Evolutionary conservation across 2,329 filamentous ascomycete species (phyloP).

Genomic region (Dothiorella sarmentorum): DNA sequence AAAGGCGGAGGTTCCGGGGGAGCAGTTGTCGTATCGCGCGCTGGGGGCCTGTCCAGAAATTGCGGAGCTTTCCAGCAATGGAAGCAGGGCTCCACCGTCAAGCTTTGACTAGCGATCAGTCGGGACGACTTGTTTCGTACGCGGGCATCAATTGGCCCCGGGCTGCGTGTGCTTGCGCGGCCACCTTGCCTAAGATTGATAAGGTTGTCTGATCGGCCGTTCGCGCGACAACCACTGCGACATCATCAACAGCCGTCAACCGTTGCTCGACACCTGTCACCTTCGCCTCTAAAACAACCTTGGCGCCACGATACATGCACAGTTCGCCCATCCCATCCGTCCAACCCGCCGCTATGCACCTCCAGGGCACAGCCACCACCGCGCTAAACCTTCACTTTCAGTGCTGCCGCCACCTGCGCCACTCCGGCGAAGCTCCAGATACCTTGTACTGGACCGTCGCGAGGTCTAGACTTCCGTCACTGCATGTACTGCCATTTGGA

Average conservation of each 20-base stretch:
- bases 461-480: neutral
- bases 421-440: no score
- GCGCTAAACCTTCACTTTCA: neutral
- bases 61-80: slow-evolving; percentile 12
- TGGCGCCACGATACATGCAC: neutral
- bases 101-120: slow-evolving; percentile 13
- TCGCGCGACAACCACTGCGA: slow-evolving; percentile 10
- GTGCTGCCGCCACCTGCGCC: neutral
- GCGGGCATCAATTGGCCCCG: neutral
- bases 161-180: slow-evolving; percentile 5
- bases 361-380: no score
- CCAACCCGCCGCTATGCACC: neutral
- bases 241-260: slow-evolving; percentile 2
- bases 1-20: neutral
- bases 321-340: neutral
- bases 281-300: neutral
- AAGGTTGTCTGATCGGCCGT: slow-evolving; percentile 16
- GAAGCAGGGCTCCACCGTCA: slow-evolving; percentile 1
- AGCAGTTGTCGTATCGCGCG: slow-evolving; percentile 3
- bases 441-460: neutral
- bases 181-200: slow-evolving; percentile 9
- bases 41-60: slow-evolving; percentile 2
- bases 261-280: neutral
- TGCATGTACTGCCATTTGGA: neutral
- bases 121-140: slow-evolving; percentile 12